Evolutionary conservation across 164 flowering plant species (phyloP).

Genomic region (Santalum album): DNA sequence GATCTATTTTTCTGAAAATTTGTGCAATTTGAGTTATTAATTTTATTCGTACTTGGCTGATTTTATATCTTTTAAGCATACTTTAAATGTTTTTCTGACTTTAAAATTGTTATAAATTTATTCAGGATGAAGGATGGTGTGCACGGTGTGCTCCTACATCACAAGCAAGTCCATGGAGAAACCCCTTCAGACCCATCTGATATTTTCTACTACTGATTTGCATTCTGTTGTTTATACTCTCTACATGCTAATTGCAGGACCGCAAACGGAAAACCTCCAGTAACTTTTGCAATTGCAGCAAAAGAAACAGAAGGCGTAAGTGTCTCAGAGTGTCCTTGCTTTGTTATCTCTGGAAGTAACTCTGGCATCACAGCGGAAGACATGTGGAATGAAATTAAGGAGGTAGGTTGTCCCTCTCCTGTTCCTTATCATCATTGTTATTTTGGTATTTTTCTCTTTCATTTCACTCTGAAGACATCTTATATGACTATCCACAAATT

Average conservation of each 20-base stretch:
- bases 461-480: neutral
- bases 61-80: neutral
- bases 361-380: slow-evolving; percentile 65
- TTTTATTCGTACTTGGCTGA: too few relatives aligned
- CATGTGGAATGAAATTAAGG: slow-evolving; percentile 79
- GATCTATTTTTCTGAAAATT: neutral
- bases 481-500: too few relatives aligned
- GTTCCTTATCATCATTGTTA: neutral
- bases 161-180: slow-evolving; percentile 47
- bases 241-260: slow-evolving; percentile 38
- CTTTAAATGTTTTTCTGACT: slow-evolving; percentile 4
- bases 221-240: neutral
- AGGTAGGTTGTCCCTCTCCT: slow-evolving; percentile 29
- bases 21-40: neutral
- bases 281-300: slow-evolving; percentile 82
- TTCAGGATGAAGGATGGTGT: slow-evolving; percentile 66
- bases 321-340: slow-evolving; percentile 66
- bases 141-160: slow-evolving; percentile 73
- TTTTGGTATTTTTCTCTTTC: too few relatives aligned
- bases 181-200: neutral
- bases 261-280: slow-evolving; percentile 53
- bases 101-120: too few relatives aligned
- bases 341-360: slow-evolving; percentile 60
- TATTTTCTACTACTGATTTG: neutral
- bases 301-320: slow-evolving; percentile 53